phyloP scores from a whole-genome alignment of 257 asterid genomes.

The Perilla frutescens region DNA sequence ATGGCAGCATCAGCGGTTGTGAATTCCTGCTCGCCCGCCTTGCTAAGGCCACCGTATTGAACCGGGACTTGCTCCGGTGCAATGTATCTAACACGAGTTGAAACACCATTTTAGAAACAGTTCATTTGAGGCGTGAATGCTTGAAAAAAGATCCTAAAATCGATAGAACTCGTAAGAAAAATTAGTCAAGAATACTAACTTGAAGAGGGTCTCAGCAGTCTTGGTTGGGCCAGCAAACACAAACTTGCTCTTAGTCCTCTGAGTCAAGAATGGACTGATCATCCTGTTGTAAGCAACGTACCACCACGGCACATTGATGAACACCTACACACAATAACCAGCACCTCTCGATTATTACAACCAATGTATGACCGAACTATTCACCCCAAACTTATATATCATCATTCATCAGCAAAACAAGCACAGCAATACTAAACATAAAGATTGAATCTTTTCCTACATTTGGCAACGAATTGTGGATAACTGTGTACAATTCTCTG shows the following conservation, averaged over 20 bases:
- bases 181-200: constrained; percentile 42
- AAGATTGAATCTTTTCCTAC: background rate
- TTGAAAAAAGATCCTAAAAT: background rate
- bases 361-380: too few relatives aligned
- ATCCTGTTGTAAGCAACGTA: constrained; percentile 75
- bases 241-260: constrained; percentile 87
- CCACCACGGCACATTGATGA: constrained; percentile 93
- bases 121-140: too few relatives aligned
- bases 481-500: too few relatives aligned
- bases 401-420: background rate
- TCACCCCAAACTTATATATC: background rate
- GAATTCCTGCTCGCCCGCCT: constrained; percentile 57
- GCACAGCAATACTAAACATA: background rate
- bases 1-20: constrained; percentile 52
- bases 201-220: constrained; percentile 76
- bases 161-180: background rate
- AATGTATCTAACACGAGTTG: constrained; percentile 51
- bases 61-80: constrained; percentile 73
- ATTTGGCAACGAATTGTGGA: too few relatives aligned
- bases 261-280: constrained; percentile 81
- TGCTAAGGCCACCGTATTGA: constrained; percentile 75
- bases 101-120: background rate
- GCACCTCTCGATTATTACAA: too few relatives aligned
- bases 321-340: constrained; percentile 52
- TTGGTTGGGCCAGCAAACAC: constrained; percentile 76